These are phyloP conservation scores for Arabidopsis arenosa DNA, from an alignment of 345 rosid species.

Conservation along the genomic window DNA sequence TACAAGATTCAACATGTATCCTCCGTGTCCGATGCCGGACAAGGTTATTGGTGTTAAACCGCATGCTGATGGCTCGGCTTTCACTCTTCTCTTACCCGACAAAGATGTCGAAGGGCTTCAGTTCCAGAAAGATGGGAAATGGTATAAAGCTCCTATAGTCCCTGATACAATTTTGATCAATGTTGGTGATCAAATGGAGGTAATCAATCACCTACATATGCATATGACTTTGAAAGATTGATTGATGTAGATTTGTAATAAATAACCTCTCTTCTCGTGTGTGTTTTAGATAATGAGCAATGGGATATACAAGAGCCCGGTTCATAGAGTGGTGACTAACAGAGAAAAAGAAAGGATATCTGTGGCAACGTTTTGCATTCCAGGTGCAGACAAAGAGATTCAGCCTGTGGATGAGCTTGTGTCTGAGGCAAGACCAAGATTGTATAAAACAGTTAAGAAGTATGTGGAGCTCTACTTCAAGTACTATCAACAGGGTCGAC, in stretches of 20 bases:
- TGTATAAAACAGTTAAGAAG: constrained; percentile 58
- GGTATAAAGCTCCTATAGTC: constrained; percentile 56
- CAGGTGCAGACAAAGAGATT: constrained; percentile 48
- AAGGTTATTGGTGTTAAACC: constrained; percentile 57
- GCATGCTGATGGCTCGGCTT: constrained; percentile 65
- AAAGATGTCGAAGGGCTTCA: constrained; percentile 63
- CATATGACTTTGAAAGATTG: neutral
- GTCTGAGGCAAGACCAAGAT: constrained; percentile 53
- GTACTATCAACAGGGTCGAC: constrained; percentile 53
- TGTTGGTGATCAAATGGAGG: constrained; percentile 63
- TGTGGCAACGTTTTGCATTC: constrained; percentile 57
- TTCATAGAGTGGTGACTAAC: constrained; percentile 59
- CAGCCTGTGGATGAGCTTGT: constrained; percentile 45
- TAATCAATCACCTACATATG: constrained; percentile 17
- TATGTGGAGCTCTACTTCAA: constrained; percentile 50
- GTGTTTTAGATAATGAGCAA: constrained; percentile 61
- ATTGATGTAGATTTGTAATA: constrained; percentile 13
- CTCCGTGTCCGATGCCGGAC: constrained; percentile 66
- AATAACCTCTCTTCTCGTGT: neutral
- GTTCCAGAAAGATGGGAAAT: constrained; percentile 53
- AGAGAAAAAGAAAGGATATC: constrained; percentile 54
- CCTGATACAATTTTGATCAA: constrained; percentile 59
- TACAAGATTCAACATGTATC: constrained; percentile 66
- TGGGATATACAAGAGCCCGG: constrained; percentile 62
- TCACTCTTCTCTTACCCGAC: constrained; percentile 62